A percentile compares a stretch with the other conserved stretches of the same genome.
Conservation (phyloP, 164 flowering plant species). For the Euptelea pleiosperma region DNA sequence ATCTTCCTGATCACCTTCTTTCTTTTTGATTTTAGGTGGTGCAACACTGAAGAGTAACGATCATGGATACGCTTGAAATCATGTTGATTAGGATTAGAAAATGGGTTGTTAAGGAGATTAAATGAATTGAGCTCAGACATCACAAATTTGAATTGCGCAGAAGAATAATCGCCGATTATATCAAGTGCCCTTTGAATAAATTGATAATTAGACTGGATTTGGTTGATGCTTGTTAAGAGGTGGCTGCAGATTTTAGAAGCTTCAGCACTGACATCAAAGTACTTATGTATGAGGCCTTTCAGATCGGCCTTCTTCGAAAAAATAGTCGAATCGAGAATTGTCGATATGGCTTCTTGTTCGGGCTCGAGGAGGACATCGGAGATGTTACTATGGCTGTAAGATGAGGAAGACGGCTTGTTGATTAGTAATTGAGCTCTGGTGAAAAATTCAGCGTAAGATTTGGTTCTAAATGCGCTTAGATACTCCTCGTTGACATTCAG, state of each 20-base stretch:
- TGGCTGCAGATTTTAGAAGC: constrained; percentile 55
- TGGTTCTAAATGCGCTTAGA: constrained; percentile 43
- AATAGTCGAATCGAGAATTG: constrained; percentile 35
- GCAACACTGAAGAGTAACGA: constrained; percentile 37
- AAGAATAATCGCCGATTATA: constrained; percentile 11
- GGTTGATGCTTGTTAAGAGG: constrained; percentile 40
- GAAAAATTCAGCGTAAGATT: constrained; percentile 52
- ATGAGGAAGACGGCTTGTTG: constrained; percentile 20
- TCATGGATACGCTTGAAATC: constrained; percentile 47
- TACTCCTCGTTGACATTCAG: constrained; percentile 56
- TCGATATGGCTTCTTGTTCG: constrained; percentile 41
- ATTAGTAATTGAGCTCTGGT: constrained; percentile 40
- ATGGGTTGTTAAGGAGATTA: constrained; percentile 32
- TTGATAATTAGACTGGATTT: constrained; percentile 30
- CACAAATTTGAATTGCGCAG: constrained; percentile 18
- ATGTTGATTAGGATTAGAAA: constrained; percentile 25
- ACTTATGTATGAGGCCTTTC: constrained; percentile 37
- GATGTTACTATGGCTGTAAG: constrained; percentile 18
- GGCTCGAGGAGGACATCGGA: constrained; percentile 54
- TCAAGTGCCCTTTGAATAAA: constrained; percentile 35
- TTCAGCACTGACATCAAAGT: constrained; percentile 59
- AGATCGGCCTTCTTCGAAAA: constrained; percentile 35
- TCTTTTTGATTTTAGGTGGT: constrained; percentile 33
- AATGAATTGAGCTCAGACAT: constrained; percentile 33
- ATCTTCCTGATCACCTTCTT: constrained; percentile 42